phyloP scores from a whole-genome alignment of 163 green algal genomes.

The Scenedesmus sp. region DNA sequence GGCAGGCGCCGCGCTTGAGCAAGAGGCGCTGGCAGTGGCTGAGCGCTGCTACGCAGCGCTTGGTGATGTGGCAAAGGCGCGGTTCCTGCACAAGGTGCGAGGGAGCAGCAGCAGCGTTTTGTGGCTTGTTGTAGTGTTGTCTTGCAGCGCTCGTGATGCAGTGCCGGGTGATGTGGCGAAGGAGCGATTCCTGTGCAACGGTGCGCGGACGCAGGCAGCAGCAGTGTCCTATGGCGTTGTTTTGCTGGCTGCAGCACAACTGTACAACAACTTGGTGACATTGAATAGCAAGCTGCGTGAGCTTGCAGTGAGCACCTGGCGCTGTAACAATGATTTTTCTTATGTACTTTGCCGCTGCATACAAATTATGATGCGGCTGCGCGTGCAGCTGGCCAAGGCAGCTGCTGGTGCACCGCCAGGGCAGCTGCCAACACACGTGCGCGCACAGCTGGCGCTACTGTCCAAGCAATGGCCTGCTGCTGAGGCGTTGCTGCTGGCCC shows the following conservation, averaged over 20 bases:
- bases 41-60: constrained; percentile 84
- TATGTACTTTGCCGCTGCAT: neutral
- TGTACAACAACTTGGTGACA: too few species aligned
- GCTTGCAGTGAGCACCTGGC: too few species aligned
- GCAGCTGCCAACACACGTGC: constrained; percentile 59
- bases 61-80: constrained; percentile 72
- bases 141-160: too few species aligned
- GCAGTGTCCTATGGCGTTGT: too few species aligned
- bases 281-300: too few species aligned
- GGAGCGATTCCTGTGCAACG: too few species aligned
- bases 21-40: constrained; percentile 73
- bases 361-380: neutral
- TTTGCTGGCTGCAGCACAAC: too few species aligned
- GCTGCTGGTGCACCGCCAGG: neutral
- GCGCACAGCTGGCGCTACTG: constrained; percentile 75
- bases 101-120: too few species aligned
- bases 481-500: constrained; percentile 78
- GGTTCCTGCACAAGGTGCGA: constrained; percentile 72
- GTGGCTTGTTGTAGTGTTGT: too few species aligned
- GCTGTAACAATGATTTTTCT: neutral
- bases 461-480: constrained; percentile 77
- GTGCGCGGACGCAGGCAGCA: too few species aligned
- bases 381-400: constrained; percentile 38
- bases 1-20: constrained; percentile 69
- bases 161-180: too few species aligned